Percentiles rank a stretch among this genome's conserved stretches.
These are phyloP conservation scores for Tulasnella sp. DNA, from an alignment of 768 basidiomycete genomes.

Conservation along the genomic window DNA sequence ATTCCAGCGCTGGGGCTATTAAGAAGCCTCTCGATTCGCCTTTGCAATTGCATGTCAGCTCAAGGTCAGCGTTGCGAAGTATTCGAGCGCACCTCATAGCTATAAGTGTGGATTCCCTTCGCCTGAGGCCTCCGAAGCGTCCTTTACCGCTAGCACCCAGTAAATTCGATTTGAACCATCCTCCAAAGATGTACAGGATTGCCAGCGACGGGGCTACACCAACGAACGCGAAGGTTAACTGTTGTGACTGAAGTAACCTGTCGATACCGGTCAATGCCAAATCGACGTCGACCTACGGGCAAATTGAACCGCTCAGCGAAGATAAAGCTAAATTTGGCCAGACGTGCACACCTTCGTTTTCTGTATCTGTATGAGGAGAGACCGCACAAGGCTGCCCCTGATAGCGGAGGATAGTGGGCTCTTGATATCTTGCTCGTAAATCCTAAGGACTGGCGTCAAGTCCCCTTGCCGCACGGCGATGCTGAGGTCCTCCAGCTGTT, in stretches of 20 bases:
- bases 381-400: conserved; percentile 77
- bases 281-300: conserved; percentile 80
- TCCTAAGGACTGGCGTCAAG: conserved; percentile 78
- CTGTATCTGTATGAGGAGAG: conserved; percentile 89
- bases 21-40: conserved; percentile 71
- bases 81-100: conserved; percentile 59
- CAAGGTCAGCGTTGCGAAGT: neutral
- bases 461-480: conserved; percentile 75
- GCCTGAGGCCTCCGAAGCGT: conserved; percentile 61
- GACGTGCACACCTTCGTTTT: conserved; percentile 78
- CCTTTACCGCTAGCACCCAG: conserved; percentile 54
- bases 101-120: conserved; percentile 64
- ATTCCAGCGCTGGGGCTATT: conserved; percentile 34
- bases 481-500: conserved; percentile 68
- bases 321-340: neutral
- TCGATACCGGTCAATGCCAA: conserved; percentile 90
- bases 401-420: conserved; percentile 81
- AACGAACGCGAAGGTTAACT: conserved; percentile 95
- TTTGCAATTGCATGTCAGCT: conserved; percentile 38
- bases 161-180: conserved; percentile 58
- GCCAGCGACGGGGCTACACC: conserved; percentile 90
- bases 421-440: conserved; percentile 92
- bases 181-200: conserved; percentile 69
- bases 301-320: neutral
- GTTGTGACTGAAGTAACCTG: conserved; percentile 89